phyloP scores from a whole-genome alignment of 805 yeast species.

The Scheffersomyces stipitis region DNA sequence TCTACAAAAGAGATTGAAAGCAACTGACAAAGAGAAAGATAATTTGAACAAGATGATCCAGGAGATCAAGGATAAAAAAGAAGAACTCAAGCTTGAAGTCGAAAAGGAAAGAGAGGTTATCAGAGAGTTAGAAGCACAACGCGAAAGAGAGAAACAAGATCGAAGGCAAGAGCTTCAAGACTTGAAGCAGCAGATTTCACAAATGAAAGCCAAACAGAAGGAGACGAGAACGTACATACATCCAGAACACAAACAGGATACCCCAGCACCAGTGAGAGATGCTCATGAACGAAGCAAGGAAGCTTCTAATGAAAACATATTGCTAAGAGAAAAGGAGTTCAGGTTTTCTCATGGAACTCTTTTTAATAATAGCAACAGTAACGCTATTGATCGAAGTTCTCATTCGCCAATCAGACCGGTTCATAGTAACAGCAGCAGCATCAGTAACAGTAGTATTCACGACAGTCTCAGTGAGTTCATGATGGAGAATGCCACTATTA shows the following conservation, averaged over 20 bases:
- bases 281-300: not conserved
- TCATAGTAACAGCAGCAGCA: not conserved
- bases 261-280: not conserved
- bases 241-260: not conserved
- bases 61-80: constrained; percentile 4
- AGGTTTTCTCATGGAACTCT: no score
- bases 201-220: not conserved
- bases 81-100: not conserved
- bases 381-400: no score
- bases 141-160: not conserved
- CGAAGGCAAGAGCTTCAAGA: not conserved
- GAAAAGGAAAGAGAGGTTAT: not conserved
- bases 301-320: not conserved
- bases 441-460: no score
- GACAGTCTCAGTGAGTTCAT: not conserved
- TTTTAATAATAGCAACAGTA: no score
- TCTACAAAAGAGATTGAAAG: constrained; percentile 3
- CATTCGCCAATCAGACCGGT: no score
- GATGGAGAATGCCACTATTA: not conserved
- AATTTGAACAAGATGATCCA: constrained; percentile 6
- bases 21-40: constrained; percentile 10
- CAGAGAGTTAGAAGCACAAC: not conserved
- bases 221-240: not conserved
- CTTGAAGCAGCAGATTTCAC: not conserved
- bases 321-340: not conserved